Base-by-base conservation (phyloP, 805 yeast genomes). In the Candida chauliodis region DNA sequence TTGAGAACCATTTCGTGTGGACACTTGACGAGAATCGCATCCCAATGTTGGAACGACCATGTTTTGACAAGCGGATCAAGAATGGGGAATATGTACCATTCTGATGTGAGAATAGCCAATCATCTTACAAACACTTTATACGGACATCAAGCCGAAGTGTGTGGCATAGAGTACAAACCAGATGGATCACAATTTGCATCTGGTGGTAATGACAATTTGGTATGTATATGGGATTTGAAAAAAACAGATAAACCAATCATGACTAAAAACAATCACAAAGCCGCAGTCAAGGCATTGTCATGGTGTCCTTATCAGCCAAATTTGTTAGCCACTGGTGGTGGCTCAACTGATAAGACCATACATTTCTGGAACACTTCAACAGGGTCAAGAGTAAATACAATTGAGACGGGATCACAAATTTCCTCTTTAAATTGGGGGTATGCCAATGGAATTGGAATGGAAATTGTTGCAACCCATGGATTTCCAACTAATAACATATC, bases 361-460 rank as follows among this genome's bases (percentile, higher is more conserved):
- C 91, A 91, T 61, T 87, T 93, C 62, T 93, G 98, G 98, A 93
- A 93, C 61, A 79, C 96, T 3, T 77, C 86, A 14, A 86, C 95
- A 0, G 99, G 98, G 1, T 78, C 90, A 1, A 69, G 95, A 44
- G 78, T 86, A 24, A 87, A 89, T 48, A 75, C 93, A 8, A 84
- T 91, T 16, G 93, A 89, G 48, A 84, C 97, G 0, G 96, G 91
- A 5, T 83, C 96, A 0, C 99, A 93, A 60, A 93, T 93, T 4
- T 82, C 95, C n/a, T 85, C 96, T 11, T 69, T 93, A 43, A 79
- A 81, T 50, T 93, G 99, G 99, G 95, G 95, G 0, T 79, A 78
- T 46, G 75, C 85, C 3, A 63, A 74, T 34, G 83, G 84, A 1
- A 76, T 79, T n/a, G 85, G 85, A 1, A 63, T 69, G 51, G 99